Base-by-base conservation (phyloP, 768 basidiomycete species). In the Russula sp. region DNA sequence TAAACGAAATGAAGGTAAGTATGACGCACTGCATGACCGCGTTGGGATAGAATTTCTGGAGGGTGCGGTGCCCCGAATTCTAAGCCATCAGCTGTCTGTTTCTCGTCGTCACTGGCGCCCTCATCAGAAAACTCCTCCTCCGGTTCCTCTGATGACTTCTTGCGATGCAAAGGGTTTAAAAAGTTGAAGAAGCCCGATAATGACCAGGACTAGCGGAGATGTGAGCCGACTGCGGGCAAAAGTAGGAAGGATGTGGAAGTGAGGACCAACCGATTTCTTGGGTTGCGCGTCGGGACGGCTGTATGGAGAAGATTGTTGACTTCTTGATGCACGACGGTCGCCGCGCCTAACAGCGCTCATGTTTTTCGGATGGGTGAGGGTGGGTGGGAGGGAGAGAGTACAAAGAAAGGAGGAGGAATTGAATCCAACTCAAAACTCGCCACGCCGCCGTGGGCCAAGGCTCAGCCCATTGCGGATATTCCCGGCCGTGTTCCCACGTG, bases 281-380 rank as follows among this genome's bases (percentile, higher is more conserved):
- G 67, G 62, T 73, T 62, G 72, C 50, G 38, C 70, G 18, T 65
- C 44, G 46, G 75, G 75, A 30, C 86, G 80, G 58, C 79, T 73
- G 72, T 90, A 90, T 0, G 88, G 88, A 3, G 79, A 80, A n/a
- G 83, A 76, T 40, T 74, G 63, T 18, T 68, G 63, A 53, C 36
- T 56, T 42, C 69, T 69, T 49, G 51, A 20, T 2, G 57, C 53
- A 42, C 68, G 67, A 38, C 64, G 64, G 36, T 77, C 80, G 69
- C 70, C 77, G 38, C 73, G 75, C 73, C 87, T 80, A 69, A 82
- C 75, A 44, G 80, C 84, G 70, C 86, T 86, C 86, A 88, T 88
- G 48, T 70, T 52, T 50, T 32, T 13, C 49, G 40, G n/a, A 48
- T 5, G 46, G 20, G 1, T 5, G 49, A 18, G 34, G 26, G 26